phyloP scores from a whole-genome alignment of 1,284 basidiomycete species.

The Ceratobasidium sp. region DNA sequence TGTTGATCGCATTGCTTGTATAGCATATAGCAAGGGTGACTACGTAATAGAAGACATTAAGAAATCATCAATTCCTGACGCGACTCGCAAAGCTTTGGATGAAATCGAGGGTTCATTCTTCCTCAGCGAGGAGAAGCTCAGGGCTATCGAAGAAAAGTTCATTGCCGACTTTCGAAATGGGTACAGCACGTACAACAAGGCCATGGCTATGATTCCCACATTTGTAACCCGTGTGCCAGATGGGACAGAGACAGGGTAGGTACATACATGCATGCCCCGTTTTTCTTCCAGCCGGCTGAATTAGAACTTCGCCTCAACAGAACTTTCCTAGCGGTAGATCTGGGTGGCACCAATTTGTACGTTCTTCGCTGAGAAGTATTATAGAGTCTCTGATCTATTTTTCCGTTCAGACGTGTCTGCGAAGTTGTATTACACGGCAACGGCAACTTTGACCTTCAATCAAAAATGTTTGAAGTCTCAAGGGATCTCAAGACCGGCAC shows the following conservation, averaged over 20 bases:
- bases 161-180: slow-evolving; percentile 80
- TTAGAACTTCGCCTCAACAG: slow-evolving; percentile 57
- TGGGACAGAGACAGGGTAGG: slow-evolving; percentile 90
- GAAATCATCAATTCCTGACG: slow-evolving; percentile 40
- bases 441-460: slow-evolving; percentile 86
- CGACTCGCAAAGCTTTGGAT: slow-evolving; percentile 54
- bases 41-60: neutral
- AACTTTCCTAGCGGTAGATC: slow-evolving; percentile 92
- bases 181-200: slow-evolving; percentile 72
- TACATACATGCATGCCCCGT: slow-evolving; percentile 43
- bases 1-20: too few relatives aligned
- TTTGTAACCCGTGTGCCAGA: slow-evolving; percentile 92
- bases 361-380: slow-evolving; percentile 51
- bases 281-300: neutral
- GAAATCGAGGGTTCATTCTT: slow-evolving; percentile 75
- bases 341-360: slow-evolving; percentile 94
- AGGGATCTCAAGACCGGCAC: slow-evolving; percentile 91
- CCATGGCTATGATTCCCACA: slow-evolving; percentile 93
- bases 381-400: neutral
- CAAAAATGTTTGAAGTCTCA: slow-evolving; percentile 94
- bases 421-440: slow-evolving; percentile 91
- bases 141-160: slow-evolving; percentile 80
- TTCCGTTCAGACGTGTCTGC: slow-evolving; percentile 79
- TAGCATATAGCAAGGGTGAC: too few relatives aligned
- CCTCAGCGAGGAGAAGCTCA: slow-evolving; percentile 68